Conservation (phyloP, 106 monocot genomes). For the Iris macrosiphon region DNA sequence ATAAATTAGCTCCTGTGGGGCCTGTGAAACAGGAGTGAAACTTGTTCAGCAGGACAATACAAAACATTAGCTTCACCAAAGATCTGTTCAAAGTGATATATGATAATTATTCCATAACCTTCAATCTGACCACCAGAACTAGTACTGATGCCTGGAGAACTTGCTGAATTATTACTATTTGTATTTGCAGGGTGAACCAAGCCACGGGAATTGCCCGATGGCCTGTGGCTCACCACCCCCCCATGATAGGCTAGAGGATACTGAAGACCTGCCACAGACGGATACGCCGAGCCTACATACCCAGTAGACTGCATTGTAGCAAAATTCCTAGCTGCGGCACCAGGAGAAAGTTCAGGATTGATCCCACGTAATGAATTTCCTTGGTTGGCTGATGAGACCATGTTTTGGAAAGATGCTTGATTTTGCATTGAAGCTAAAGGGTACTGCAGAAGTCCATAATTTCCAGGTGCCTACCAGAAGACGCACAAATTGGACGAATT, state of each 20-base stretch:
- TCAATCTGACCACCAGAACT: slow-evolving; percentile 64
- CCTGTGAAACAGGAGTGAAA: slow-evolving; percentile 23
- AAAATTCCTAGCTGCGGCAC: slow-evolving; percentile 43
- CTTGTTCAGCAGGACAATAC: not conserved
- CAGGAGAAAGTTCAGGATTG: slow-evolving; percentile 38
- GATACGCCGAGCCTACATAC: slow-evolving; percentile 57
- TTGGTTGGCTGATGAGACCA: slow-evolving; percentile 53
- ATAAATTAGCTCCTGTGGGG: slow-evolving; percentile 88
- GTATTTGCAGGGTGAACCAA: slow-evolving; percentile 22
- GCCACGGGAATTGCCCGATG: slow-evolving; percentile 41
- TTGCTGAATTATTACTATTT: slow-evolving; percentile 31
- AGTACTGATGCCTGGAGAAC: slow-evolving; percentile 28
- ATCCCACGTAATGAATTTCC: slow-evolving; percentile 47
- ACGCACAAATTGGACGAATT: not conserved
- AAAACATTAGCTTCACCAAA: too few relatives aligned
- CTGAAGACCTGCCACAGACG: slow-evolving; percentile 59
- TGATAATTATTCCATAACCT: slow-evolving; percentile 22
- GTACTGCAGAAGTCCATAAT: slow-evolving; percentile 81
- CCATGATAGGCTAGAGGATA: slow-evolving; percentile 61
- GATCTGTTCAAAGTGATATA: too few relatives aligned
- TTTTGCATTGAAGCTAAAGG: slow-evolving; percentile 69
- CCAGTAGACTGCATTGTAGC: slow-evolving; percentile 53
- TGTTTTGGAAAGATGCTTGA: slow-evolving; percentile 58
- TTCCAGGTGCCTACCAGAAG: slow-evolving; percentile 47
- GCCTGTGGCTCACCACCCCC: slow-evolving; percentile 31